These are phyloP conservation scores for bread wheat (Triticum aestivum) DNA, from an alignment of 176 grass and related monocot species.

Conservation along the genomic window DNA sequence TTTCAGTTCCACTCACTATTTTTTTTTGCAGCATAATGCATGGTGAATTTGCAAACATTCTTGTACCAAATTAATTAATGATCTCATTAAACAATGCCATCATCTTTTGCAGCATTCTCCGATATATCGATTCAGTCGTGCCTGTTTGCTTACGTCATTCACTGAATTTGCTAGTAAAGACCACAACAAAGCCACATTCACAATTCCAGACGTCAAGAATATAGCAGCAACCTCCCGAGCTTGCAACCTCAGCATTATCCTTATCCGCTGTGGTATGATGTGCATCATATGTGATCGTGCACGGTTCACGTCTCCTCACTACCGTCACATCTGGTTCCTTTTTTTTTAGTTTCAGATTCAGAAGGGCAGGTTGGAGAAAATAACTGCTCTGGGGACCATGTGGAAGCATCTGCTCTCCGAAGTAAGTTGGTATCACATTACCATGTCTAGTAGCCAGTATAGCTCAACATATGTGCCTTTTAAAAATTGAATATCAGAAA, in stretches of 20 bases:
- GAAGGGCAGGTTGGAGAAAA: constrained; percentile 38
- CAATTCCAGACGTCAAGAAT: constrained; percentile 79
- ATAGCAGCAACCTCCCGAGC: constrained; percentile 59
- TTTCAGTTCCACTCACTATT: not conserved
- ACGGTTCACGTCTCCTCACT: not conserved
- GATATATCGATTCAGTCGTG: constrained; percentile 61
- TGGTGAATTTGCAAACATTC: too few relatives aligned
- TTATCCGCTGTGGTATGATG: constrained; percentile 70
- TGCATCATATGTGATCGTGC: constrained; percentile 28
- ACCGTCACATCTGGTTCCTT: constrained; percentile 18
- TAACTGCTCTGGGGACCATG: constrained; percentile 27
- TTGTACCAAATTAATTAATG: too few relatives aligned
- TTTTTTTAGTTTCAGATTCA: not conserved
- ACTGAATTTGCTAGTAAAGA: constrained; percentile 64
- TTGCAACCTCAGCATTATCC: constrained; percentile 72
- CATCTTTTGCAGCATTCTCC: constrained; percentile 58
- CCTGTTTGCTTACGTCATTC: constrained; percentile 63
- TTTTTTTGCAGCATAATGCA: too few relatives aligned
- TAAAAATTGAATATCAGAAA: not conserved
- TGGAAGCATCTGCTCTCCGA: constrained; percentile 39
- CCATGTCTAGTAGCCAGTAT: not conserved
- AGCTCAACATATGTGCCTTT: not conserved
- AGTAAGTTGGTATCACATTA: constrained; percentile 40
- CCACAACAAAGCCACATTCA: constrained; percentile 72
- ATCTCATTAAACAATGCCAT: constrained; percentile 14